Evolutionary conservation across 1,139 yeast species (phyloP), one percentile per base, ranked within the genome.

Genomic region (Blastobotrys proliferans): DNA sequence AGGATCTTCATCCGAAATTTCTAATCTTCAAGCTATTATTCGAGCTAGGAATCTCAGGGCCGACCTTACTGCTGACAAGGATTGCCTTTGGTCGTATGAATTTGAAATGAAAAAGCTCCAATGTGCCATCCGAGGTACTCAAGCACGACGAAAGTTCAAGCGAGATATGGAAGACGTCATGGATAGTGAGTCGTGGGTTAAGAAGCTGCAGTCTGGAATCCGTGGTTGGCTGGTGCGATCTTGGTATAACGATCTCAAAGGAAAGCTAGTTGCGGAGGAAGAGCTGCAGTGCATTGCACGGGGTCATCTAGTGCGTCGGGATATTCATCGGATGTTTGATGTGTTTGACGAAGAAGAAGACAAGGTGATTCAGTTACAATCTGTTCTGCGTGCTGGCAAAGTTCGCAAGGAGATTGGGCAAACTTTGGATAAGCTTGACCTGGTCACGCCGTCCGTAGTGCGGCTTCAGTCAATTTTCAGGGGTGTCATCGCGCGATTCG

Each of bases 111-210:
- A 40, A 10, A 19, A n/a, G 13, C 31, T 46, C 13, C 49, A 79
- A 55, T 64, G 77, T 29, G 66, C 74, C 46, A 67, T 71, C 1
- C 68, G 84, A 48, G 85, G 81, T 24, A 79, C 74, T 1, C 53
- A 72, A 2, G 51, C 70, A 1, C 67, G 86, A 52, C 66, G 70
- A 3, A 66, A 62, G 17, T 35, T 39, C 32, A 35, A 38, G 17
- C 22, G 32, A 14, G 41, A 46, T 13, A 40, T 41, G 36, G 80
- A 77, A 42, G 76, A 72, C 43, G 46, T 74, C 11, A 70, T 71
- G 46, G 70, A 67, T 20, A 62, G 71, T 30, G 59, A 70, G 9
- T 58, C 55, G 2, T 50, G 57, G 13, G 57, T 79, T 3, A 65
- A 67, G 16, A 48, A 42, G 1, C 54, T 78, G 6, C 85, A 80